Conservation (phyloP, 495 filamentous ascomycete genomes). For the Daldinia bambusicola region DNA sequence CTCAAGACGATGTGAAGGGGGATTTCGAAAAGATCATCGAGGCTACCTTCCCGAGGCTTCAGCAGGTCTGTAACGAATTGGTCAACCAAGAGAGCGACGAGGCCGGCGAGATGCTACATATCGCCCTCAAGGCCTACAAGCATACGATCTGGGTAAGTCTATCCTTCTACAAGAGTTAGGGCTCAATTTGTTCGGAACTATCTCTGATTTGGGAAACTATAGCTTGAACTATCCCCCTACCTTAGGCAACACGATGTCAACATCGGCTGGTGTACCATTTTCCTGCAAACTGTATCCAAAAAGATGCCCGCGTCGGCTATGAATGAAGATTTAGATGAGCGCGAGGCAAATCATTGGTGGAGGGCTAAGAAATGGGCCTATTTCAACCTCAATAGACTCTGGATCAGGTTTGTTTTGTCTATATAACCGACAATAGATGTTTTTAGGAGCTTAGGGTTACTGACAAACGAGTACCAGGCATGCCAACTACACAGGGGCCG, state of each 20-base stretch:
- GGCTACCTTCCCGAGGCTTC: slow-evolving; percentile 87
- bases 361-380: slow-evolving; percentile 99
- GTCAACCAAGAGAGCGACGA: slow-evolving; percentile 91
- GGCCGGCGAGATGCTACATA: slow-evolving; percentile 95
- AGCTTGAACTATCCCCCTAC: slow-evolving; percentile 85
- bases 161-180: not conserved
- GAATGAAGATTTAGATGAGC: slow-evolving; percentile 82
- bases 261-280: slow-evolving; percentile 94
- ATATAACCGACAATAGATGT: slow-evolving; percentile 1
- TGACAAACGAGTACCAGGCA: slow-evolving; percentile 69
- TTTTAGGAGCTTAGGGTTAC: not conserved
- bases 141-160: slow-evolving; percentile 92
- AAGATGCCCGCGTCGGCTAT: slow-evolving; percentile 80
- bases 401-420: slow-evolving; percentile 74
- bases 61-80: slow-evolving; percentile 84
- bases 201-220: slow-evolving; percentile 48
- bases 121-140: slow-evolving; percentile 95
- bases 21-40: slow-evolving; percentile 96
- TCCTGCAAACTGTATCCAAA: slow-evolving; percentile 89
- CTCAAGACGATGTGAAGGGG: slow-evolving; percentile 75
- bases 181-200: slow-evolving; percentile 5
- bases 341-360: slow-evolving; percentile 97
- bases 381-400: slow-evolving; percentile 94
- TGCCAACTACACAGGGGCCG: slow-evolving; percentile 78
- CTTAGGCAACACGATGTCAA: slow-evolving; percentile 83